Conservation (phyloP, 805 yeast species). For the Torulaspora gathmanii region DNA sequence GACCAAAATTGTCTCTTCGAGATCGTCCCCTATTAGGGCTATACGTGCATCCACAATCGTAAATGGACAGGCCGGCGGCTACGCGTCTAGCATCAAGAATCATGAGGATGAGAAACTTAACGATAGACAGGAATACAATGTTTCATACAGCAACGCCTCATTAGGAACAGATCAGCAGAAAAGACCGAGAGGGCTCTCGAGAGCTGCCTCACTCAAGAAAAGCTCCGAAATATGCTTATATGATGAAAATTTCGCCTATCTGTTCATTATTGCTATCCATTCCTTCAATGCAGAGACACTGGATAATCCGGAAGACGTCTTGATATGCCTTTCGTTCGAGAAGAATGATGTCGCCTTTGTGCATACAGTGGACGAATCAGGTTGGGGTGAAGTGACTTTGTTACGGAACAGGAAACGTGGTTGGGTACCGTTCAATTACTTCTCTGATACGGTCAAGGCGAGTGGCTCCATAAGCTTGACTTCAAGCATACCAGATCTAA, state of each 20-base stretch:
- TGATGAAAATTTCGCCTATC: constrained; percentile 46
- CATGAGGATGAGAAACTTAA: not conserved
- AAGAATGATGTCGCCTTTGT: constrained; percentile 71
- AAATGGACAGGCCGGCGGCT: constrained; percentile 6
- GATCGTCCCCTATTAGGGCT: constrained; percentile 19
- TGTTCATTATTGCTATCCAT: constrained; percentile 56
- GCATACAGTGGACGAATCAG: constrained; percentile 72
- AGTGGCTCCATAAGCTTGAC: constrained; percentile 6
- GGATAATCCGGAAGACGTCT: constrained; percentile 60
- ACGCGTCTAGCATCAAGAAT: not conserved
- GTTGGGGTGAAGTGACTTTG: constrained; percentile 83
- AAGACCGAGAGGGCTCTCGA: constrained; percentile 3
- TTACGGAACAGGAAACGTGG: constrained; percentile 61
- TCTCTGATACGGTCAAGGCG: constrained; percentile 43
- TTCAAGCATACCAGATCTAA: constrained; percentile 11
- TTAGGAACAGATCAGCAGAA: not conserved
- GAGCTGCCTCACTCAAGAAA: constrained; percentile 23
- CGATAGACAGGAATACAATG: constrained; percentile 3
- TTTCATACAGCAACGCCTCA: constrained; percentile 2
- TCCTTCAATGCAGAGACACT: constrained; percentile 54
- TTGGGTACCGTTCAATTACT: constrained; percentile 84
- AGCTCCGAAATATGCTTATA: constrained; percentile 20
- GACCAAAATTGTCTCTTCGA: constrained; percentile 5
- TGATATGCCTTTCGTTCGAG: constrained; percentile 68
- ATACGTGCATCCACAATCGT: constrained; percentile 22